phyloP scores from a whole-genome alignment of 306 rosid genomes.

The Trichosanthes truncata region DNA sequence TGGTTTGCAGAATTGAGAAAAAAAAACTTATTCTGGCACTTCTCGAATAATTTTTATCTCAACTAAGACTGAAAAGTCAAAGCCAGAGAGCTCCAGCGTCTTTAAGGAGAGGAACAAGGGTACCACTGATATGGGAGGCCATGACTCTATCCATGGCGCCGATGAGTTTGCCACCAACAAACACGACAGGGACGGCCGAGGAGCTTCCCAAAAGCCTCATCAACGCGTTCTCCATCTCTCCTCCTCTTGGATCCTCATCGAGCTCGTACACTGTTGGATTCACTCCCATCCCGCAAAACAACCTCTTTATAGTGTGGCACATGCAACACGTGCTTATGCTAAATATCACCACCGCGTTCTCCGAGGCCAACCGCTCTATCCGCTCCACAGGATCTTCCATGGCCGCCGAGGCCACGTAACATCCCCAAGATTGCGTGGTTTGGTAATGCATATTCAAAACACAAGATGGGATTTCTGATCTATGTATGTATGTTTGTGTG shows the following conservation, averaged over 20 bases:
- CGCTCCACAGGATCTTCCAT: background rate
- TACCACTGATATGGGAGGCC: slow-evolving; percentile 12
- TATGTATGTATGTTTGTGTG: no score
- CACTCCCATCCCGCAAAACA: slow-evolving; percentile 14
- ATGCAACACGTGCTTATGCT: slow-evolving; percentile 9
- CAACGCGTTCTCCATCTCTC: slow-evolving; percentile 9
- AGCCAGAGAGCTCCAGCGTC: slow-evolving; percentile 13
- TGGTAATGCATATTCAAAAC: slow-evolving; percentile 1
- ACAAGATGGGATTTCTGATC: background rate
- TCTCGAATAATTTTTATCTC: no score
- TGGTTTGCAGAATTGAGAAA: background rate
- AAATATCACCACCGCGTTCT: slow-evolving; percentile 5
- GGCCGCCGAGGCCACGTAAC: background rate
- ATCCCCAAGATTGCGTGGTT: background rate
- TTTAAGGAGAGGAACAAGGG: slow-evolving; percentile 10
- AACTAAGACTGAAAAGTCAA: background rate
- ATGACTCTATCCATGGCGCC: slow-evolving; percentile 16
- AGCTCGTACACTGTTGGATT: slow-evolving; percentile 12
- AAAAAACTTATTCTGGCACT: background rate
- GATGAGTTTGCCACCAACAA: slow-evolving; percentile 5
- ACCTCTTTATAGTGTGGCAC: slow-evolving; percentile 3
- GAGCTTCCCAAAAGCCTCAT: slow-evolving; percentile 9
- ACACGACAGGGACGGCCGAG: slow-evolving; percentile 4
- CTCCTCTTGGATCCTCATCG: slow-evolving; percentile 5
- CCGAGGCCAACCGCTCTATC: background rate